Percentiles rank a stretch among this genome's conserved stretches.
Conservation (phyloP, 2,329 filamentous ascomycete species). For the Sporothrix variecibatus region DNA sequence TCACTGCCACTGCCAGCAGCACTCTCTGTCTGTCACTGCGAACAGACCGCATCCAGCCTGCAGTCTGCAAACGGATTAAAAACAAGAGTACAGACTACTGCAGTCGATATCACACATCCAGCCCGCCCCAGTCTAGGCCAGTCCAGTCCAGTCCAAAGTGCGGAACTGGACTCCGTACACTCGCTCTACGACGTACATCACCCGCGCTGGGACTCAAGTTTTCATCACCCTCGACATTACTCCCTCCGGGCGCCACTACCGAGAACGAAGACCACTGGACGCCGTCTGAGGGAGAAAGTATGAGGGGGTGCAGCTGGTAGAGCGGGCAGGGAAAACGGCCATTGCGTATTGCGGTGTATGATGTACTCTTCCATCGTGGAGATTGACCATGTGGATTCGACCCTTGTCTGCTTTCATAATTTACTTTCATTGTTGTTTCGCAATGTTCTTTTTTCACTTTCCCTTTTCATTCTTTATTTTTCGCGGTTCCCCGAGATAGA, state of each 20-base stretch:
- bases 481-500: background rate
- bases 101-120: slow-evolving; percentile 12
- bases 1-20: background rate
- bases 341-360: background rate
- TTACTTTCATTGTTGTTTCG: background rate
- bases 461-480: background rate
- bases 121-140: background rate
- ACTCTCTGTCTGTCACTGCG: background rate
- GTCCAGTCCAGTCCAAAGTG: too few relatives aligned
- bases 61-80: background rate
- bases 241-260: slow-evolving; percentile 2
- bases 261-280: background rate
- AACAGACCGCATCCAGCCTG: background rate
- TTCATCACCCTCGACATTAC: background rate
- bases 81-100: background rate
- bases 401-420: background rate
- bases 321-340: slow-evolving; percentile 4
- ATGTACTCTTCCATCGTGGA: background rate
- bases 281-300: background rate
- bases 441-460: background rate
- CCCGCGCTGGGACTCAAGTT: background rate
- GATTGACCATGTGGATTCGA: background rate
- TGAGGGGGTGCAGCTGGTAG: background rate
- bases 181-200: background rate
- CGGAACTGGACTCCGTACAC: background rate